A percentile compares a stretch with the other conserved stretches of the same genome.
Evolutionary conservation across 192 early-diverging fungal species (phyloP).

Genomic region (Rhizophagus sp.): DNA sequence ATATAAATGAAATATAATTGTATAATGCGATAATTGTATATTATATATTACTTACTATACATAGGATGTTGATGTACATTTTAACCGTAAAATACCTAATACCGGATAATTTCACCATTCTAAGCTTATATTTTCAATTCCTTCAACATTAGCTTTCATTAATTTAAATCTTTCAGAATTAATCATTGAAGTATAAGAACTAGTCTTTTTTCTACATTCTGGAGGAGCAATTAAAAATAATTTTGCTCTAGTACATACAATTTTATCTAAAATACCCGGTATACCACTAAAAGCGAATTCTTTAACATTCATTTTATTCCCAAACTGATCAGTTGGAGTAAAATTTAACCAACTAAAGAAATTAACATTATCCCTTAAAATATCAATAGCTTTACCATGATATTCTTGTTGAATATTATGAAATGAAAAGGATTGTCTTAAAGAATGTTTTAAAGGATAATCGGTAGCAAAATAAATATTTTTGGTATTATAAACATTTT

Average conservation of each 20-base stretch:
- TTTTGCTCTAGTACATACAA: not conserved
- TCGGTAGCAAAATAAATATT: slow-evolving; percentile 1
- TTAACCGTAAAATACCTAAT: no score
- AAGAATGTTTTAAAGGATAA: not conserved
- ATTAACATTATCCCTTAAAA: not conserved
- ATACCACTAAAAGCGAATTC: not conserved
- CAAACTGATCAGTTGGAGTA: not conserved
- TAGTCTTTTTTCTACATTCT: not conserved
- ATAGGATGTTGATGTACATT: no score
- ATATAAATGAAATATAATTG: no score
- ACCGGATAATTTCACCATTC: no score
- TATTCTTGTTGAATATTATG: not conserved
- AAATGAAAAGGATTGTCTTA: not conserved
- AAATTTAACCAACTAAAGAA: not conserved
- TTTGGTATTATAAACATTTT: not conserved
- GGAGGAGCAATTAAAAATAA: not conserved
- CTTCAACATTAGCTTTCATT: no score
- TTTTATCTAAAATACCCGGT: not conserved
- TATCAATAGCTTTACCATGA: not conserved
- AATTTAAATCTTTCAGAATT: no score
- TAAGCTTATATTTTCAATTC: no score
- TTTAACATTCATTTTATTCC: not conserved
- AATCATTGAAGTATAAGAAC: not conserved
- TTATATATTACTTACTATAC: no score
- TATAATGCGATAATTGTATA: no score